Base-by-base conservation (phyloP, 2,329 filamentous ascomycete genomes). In the Trichophyton simii region DNA sequence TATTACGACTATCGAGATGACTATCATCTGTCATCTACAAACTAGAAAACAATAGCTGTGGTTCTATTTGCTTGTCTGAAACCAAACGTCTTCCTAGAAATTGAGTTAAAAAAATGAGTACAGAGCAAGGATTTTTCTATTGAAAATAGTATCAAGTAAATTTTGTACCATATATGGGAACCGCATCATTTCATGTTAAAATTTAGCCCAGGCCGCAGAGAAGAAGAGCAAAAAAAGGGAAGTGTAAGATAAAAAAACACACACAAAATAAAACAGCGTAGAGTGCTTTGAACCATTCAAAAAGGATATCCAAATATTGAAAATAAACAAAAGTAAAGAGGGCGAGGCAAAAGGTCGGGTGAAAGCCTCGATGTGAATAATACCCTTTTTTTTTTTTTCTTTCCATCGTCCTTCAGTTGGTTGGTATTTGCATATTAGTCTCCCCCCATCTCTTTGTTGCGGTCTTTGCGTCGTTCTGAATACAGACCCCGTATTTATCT, bases 401-500 rank as follows among this genome's bases (percentile, higher is more conserved):
- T 7, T 31, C 3, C 25, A 36, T 36, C 9, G 34, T 20, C 28
- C 28, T 55, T 13, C 3, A 13, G 28, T n/a, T 34, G 13, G n/a
- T 3, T 8, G 20, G 28, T 55, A 28, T 36, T 36, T n/a, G 34
- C 34, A 36, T 11, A 13, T 36, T 36, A 36, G 8, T 36, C 11
- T 36, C 34, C 34, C 34, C 9, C 34, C 34, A 13, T 36, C 34
- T 36, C 34, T 13, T 36, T 13, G 34, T 36, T 36, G 34, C 34
- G 34, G 8, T 13, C 2, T 54, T 28, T 54, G 48, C 25, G n/a
- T 54, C 15, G 11, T 15, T 54, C 22, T 54, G 48, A n/a, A 9
- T 54, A 22, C 28, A 13, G n/a, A n/a, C 15, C 54, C 36, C 31
- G 22, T 28, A 54, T 63, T 63, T 61, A 66, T 59, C 65, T 60